Percentiles rank a stretch among this genome's conserved stretches.
These are phyloP conservation scores for Lodderomyces orthopsilosis DNA, from an alignment of 1,139 yeast genomes.

Conservation along the genomic window DNA sequence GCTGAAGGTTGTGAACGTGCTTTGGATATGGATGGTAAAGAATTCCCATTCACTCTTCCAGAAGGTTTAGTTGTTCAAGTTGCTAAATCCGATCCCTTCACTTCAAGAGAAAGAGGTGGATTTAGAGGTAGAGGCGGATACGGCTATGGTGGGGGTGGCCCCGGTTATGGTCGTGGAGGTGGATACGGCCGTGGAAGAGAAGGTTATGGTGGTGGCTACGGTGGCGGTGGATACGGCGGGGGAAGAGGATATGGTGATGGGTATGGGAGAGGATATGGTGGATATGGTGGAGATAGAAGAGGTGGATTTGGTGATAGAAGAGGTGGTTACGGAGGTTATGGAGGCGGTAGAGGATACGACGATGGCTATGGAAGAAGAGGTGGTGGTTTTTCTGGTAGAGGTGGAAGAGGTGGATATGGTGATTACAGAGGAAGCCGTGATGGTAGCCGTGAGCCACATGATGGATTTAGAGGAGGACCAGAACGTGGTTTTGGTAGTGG, in stretches of 20 bases:
- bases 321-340: constrained; percentile 20
- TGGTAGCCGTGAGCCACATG: constrained; percentile 20
- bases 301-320: constrained; percentile 18
- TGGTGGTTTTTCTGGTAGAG: constrained; percentile 17
- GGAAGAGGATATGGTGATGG: constrained; percentile 14
- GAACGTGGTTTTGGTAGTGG: constrained; percentile 20
- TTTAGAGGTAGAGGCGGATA: constrained; percentile 30
- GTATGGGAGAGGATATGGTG: constrained; percentile 18
- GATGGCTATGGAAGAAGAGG: constrained; percentile 18
- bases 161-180: constrained; percentile 12
- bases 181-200: constrained; percentile 7
- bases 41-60: constrained; percentile 35
- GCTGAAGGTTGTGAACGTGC: constrained; percentile 63
- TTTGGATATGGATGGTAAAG: constrained; percentile 48
- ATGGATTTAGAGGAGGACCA: constrained; percentile 16
- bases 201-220: constrained; percentile 14
- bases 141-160: constrained; percentile 21
- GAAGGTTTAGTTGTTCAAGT: constrained; percentile 53
- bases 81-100: constrained; percentile 56
- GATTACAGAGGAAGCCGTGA: constrained; percentile 21
- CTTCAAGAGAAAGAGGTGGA: constrained; percentile 34
- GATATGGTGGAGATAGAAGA: constrained; percentile 8
- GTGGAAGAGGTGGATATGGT: constrained; percentile 18
- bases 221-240: constrained; percentile 18
- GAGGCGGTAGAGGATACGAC: constrained; percentile 20